phyloP scores from a whole-genome alignment of 352 stramenopile genomes.

The Globisporangium irregulare region DNA sequence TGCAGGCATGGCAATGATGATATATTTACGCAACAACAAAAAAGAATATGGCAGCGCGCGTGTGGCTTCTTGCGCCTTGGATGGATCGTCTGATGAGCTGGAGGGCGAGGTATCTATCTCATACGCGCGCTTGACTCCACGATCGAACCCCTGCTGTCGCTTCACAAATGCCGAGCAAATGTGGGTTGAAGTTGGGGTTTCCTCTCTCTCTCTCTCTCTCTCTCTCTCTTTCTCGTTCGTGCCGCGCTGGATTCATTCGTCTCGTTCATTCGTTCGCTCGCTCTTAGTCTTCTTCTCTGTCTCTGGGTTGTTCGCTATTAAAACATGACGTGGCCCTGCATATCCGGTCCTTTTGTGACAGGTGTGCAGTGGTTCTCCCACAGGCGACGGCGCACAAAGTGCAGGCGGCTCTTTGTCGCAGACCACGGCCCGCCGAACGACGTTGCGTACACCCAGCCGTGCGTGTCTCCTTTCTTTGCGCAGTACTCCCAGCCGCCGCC shows the following conservation, averaged over 20 bases:
- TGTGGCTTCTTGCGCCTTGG: background rate
- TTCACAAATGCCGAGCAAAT: background rate
- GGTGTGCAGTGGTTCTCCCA: constrained; percentile 67
- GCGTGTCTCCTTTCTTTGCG: constrained; percentile 38
- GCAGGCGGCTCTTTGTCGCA: constrained; percentile 42
- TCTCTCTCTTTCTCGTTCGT: background rate
- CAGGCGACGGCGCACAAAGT: constrained; percentile 60
- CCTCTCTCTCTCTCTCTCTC: background rate
- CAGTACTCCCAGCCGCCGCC: constrained; percentile 55
- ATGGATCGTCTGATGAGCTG: background rate
- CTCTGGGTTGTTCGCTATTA: constrained; percentile 12
- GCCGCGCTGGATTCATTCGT: background rate
- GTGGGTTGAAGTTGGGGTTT: background rate
- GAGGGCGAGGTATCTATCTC: background rate
- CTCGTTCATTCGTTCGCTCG: background rate
- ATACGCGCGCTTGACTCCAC: background rate
- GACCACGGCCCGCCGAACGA: constrained; percentile 61
- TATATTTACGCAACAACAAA: constrained; percentile 4
- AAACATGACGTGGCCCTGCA: constrained; percentile 26
- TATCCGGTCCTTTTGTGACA: constrained; percentile 11
- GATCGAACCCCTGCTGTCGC: background rate
- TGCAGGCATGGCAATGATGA: background rate
- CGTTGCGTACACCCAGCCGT: constrained; percentile 69
- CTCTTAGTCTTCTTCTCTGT: background rate
- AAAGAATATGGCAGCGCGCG: background rate